These are phyloP conservation scores for Postia placenta DNA, from an alignment of 768 basidiomycete genomes.

Conservation along the genomic window DNA sequence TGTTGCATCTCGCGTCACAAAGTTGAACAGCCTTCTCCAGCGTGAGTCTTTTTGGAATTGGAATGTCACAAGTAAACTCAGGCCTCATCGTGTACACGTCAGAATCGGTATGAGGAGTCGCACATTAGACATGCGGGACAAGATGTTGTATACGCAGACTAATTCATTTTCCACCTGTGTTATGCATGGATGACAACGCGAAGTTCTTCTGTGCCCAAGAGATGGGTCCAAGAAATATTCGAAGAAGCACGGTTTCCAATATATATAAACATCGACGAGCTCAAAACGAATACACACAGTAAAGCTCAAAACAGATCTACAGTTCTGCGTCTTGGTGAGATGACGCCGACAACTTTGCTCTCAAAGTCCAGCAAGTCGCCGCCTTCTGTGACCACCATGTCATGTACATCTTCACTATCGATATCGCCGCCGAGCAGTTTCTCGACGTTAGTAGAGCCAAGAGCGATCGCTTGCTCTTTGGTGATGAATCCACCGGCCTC, in stretches of 20 bases:
- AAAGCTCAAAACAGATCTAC: conserved; percentile 19
- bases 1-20: conserved; percentile 89
- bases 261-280: background rate
- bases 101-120: conserved; percentile 2
- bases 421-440: conserved; percentile 28
- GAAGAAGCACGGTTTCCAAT: too few species aligned
- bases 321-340: conserved; percentile 23
- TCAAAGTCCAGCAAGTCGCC: conserved; percentile 30
- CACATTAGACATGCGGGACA: background rate
- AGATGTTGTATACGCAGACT: conserved; percentile 1
- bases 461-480: conserved; percentile 29
- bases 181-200: too few species aligned
- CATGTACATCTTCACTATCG: conserved; percentile 10
- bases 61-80: too few species aligned
- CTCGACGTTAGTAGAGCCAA: conserved; percentile 39
- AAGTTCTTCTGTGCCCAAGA: too few species aligned
- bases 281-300: background rate
- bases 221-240: too few species aligned
- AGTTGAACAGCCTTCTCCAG: conserved; percentile 84
- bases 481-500: conserved; percentile 21
- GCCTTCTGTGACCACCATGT: conserved; percentile 27
- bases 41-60: conserved; percentile 58
- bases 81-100: too few species aligned
- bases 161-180: background rate
- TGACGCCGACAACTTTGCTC: conserved; percentile 33